These are phyloP conservation scores for Calonectria naviculata DNA, from an alignment of 2,329 filamentous ascomycete genomes.

Conservation along the genomic window DNA sequence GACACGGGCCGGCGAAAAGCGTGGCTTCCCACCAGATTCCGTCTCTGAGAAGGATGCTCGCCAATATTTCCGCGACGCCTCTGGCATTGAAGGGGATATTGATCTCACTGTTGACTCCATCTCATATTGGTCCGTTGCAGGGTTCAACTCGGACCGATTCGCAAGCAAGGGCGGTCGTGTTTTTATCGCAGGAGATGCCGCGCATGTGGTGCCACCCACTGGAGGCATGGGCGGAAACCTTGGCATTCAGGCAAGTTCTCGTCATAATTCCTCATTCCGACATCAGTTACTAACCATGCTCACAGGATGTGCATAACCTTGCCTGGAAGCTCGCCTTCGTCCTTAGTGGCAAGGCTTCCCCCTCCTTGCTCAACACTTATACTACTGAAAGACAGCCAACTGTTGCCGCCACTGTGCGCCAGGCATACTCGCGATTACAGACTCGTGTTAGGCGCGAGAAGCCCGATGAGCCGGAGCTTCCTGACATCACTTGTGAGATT, in stretches of 20 bases:
- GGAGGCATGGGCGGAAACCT: slow-evolving; percentile 2
- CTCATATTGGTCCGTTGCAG: background rate
- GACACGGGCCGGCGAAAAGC: background rate
- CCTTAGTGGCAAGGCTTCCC: background rate
- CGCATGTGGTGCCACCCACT: background rate
- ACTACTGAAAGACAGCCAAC: background rate
- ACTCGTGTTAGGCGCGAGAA: background rate
- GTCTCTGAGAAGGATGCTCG: background rate
- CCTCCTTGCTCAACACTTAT: background rate
- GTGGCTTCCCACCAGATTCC: background rate
- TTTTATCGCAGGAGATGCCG: background rate
- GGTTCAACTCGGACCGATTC: background rate
- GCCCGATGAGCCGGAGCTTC: background rate
- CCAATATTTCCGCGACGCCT: background rate
- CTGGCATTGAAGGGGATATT: background rate
- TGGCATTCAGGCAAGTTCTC: background rate
- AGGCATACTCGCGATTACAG: background rate
- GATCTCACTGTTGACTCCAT: background rate
- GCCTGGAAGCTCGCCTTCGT: background rate
- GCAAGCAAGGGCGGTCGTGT: background rate
- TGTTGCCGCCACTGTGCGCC: background rate
- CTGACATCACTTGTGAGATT: background rate
- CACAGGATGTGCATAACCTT: background rate
- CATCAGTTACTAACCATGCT: background rate
- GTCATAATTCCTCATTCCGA: no score